Evolutionary conservation across 2,329 filamentous ascomycete genomes (phyloP).

Genomic region (Colletotrichum sp.): DNA sequence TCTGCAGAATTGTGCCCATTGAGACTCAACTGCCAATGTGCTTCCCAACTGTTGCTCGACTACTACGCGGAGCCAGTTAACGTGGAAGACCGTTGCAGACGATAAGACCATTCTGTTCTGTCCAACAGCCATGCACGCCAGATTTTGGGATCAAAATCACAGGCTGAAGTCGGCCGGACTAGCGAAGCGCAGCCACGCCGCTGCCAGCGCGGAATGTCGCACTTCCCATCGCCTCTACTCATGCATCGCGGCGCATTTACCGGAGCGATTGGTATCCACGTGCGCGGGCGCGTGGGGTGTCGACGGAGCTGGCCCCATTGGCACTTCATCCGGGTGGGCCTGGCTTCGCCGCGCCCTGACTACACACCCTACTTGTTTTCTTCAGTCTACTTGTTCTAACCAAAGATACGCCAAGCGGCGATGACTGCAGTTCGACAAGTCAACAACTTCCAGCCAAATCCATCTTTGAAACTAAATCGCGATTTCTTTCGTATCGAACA

Average conservation of each 20-base stretch:
- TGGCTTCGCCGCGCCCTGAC: background rate
- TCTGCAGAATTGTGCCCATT: background rate
- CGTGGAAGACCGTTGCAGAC: background rate
- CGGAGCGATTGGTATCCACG: constrained; percentile 1
- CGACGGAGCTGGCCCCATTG: background rate
- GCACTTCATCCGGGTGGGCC: constrained; percentile 14
- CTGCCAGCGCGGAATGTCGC: constrained; percentile 1
- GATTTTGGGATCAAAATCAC: background rate
- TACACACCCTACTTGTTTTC: background rate
- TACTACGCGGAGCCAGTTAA: background rate
- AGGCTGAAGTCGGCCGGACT: background rate
- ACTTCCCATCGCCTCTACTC: background rate
- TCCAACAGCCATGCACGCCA: background rate
- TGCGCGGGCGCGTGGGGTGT: background rate
- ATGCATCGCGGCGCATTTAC: background rate
- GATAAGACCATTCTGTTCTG: background rate
- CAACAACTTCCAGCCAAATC: background rate
- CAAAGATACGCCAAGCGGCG: background rate
- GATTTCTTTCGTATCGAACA: background rate
- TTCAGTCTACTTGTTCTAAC: background rate
- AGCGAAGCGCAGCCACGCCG: background rate
- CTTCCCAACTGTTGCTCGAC: background rate
- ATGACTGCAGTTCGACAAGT: background rate
- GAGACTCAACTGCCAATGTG: background rate
- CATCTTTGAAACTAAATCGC: background rate